phyloP scores from a whole-genome alignment of 768 basidiomycete genomes.

The Cubamyces sp. region DNA sequence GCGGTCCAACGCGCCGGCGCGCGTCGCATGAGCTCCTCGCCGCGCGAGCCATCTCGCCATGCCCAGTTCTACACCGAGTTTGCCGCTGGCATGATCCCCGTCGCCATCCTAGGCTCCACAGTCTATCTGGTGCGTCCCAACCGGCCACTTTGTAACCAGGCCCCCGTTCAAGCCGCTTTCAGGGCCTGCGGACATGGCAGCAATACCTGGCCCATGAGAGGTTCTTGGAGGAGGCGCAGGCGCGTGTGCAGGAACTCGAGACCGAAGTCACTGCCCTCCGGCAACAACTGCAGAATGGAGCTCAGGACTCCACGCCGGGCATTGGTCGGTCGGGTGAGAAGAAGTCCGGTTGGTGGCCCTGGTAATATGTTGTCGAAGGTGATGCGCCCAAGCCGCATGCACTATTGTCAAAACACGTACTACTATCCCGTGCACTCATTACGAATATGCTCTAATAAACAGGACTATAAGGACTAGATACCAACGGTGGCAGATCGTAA shows the following conservation, averaged over 20 bases:
- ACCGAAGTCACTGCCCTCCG: constrained; percentile 50
- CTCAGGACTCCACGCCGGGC: background rate
- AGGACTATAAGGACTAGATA: constrained; percentile 13
- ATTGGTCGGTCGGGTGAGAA: constrained; percentile 3
- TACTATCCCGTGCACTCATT: constrained; percentile 12
- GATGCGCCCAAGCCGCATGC: background rate
- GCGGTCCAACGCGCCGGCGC: constrained; percentile 6
- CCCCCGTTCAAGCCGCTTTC: background rate
- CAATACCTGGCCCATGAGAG: constrained; percentile 70
- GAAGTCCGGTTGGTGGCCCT: constrained; percentile 30
- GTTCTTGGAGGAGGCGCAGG: constrained; percentile 63
- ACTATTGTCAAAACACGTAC: background rate
- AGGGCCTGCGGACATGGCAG: constrained; percentile 73
- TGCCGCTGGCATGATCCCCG: constrained; percentile 77
- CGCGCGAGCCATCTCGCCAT: constrained; percentile 48
- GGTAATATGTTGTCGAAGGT: constrained; percentile 26
- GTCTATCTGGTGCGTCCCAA: constrained; percentile 65
- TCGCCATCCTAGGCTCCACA: constrained; percentile 77
- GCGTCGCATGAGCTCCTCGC: constrained; percentile 17
- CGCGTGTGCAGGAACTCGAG: constrained; percentile 59
- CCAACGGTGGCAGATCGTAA: constrained; percentile 5
- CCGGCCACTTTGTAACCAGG: constrained; percentile 5
- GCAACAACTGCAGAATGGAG: constrained; percentile 12
- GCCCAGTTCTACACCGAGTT: constrained; percentile 69
- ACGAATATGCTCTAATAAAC: constrained; percentile 8